Percentiles rank a stretch among this genome's conserved stretches.
These are phyloP conservation scores for Leptomonas pyrrhocoris DNA, from an alignment of 208 protist species.

Conservation along the genomic window DNA sequence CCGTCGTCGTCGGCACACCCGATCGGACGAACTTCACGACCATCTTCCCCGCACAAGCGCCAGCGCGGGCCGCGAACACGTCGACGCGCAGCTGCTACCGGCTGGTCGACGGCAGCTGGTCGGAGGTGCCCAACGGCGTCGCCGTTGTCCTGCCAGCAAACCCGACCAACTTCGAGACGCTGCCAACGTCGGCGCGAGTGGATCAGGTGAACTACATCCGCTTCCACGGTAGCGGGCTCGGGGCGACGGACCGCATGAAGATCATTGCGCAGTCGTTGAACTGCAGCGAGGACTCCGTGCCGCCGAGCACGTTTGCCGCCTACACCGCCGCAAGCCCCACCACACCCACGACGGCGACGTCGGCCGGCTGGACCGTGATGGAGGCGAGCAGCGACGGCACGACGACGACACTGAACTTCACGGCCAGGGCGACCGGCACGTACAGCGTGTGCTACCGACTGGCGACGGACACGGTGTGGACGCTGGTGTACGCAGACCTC, in stretches of 20 bases:
- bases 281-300: slow-evolving; percentile 66
- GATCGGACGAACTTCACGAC: slow-evolving; percentile 51
- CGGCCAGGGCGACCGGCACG: slow-evolving; percentile 42
- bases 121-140: slow-evolving; percentile 64
- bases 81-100: slow-evolving; percentile 69
- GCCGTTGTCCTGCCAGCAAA: slow-evolving; percentile 72
- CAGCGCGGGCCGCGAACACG: slow-evolving; percentile 33
- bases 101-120: slow-evolving; percentile 62
- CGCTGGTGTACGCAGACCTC: slow-evolving; percentile 83
- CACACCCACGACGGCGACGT: slow-evolving; percentile 17
- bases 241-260: slow-evolving; percentile 66
- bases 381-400: slow-evolving; percentile 37
- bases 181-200: slow-evolving; percentile 42
- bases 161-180: slow-evolving; percentile 61
- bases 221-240: slow-evolving; percentile 66
- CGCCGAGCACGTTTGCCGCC: slow-evolving; percentile 55
- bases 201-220: slow-evolving; percentile 59
- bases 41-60: slow-evolving; percentile 63
- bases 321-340: slow-evolving; percentile 39
- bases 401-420: slow-evolving; percentile 65
- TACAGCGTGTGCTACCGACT: slow-evolving; percentile 90
- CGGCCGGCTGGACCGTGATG: slow-evolving; percentile 58
- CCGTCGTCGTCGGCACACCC: slow-evolving; percentile 58
- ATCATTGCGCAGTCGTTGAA: slow-evolving; percentile 65
- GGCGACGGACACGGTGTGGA: slow-evolving; percentile 82